Percentiles rank a stretch among this genome's conserved stretches.
Evolutionary conservation across 257 asterid species (phyloP).

Genomic region (Salvia miltiorrhiza): DNA sequence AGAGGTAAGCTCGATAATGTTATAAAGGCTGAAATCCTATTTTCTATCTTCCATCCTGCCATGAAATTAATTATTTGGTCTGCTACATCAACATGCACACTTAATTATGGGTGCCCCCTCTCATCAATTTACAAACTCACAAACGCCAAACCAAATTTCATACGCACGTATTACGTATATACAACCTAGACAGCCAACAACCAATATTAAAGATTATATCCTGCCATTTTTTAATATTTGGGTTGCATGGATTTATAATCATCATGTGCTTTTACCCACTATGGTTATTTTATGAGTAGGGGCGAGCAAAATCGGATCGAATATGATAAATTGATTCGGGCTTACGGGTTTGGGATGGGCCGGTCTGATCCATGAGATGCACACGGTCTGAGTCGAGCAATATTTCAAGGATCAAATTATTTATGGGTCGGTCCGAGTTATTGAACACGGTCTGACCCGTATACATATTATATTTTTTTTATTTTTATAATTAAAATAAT

Average conservation of each 20-base stretch:
- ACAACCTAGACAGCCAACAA: neutral
- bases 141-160: neutral
- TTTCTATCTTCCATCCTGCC: constrained; percentile 29
- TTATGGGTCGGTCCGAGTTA: no score
- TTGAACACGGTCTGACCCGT: no score
- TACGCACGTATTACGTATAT: constrained; percentile 5
- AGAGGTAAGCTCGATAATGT: neutral
- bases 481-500: no score
- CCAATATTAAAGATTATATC: constrained; percentile 1
- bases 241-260: neutral
- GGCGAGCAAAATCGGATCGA: no score
- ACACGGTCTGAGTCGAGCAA: no score
- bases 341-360: no score
- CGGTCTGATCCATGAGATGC: no score
- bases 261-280: no score
- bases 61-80: constrained; percentile 4
- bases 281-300: no score
- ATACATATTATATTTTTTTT: no score
- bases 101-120: neutral
- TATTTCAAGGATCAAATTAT: no score
- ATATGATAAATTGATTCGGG: no score
- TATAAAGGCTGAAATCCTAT: constrained; percentile 2
- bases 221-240: neutral
- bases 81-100: neutral
- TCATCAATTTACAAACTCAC: neutral